These are phyloP conservation scores for Dictyostelium firmibasis DNA, from an alignment of 78 protist genomes.

Conservation along the genomic window DNA sequence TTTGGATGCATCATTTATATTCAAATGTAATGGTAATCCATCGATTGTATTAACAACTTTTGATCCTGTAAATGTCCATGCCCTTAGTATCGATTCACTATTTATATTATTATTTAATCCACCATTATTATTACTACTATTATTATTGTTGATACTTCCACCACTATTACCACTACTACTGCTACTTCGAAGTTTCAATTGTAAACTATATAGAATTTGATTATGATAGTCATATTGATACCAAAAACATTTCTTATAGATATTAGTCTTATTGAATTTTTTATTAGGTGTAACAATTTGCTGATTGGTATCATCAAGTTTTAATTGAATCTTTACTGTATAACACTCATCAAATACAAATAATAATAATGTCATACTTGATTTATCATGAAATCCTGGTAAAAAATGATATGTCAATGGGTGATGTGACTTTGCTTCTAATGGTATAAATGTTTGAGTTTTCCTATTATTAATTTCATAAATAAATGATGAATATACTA, in stretches of 20 bases:
- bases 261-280: neutral
- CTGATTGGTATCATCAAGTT: slow-evolving; percentile 4
- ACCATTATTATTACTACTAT: neutral
- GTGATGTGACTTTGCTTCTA: slow-evolving; percentile 18
- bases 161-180: neutral
- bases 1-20: neutral
- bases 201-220: slow-evolving; percentile 30
- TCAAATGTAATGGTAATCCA: slow-evolving; percentile 12
- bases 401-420: slow-evolving; percentile 41
- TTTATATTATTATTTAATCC: neutral
- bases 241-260: slow-evolving; percentile 48
- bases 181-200: neutral
- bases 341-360: slow-evolving; percentile 36
- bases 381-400: slow-evolving; percentile 25
- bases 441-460: neutral
- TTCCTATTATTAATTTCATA: slow-evolving; percentile 36
- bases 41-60: neutral
- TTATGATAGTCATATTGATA: slow-evolving; percentile 56
- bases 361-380: neutral
- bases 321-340: slow-evolving; percentile 29
- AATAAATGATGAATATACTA: slow-evolving; percentile 65
- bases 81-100: neutral
- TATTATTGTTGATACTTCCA: neutral
- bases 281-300: neutral
- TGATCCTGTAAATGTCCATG: neutral